phyloP scores from a whole-genome alignment of 2,329 filamentous ascomycete species.

The Xylaria sp. region DNA sequence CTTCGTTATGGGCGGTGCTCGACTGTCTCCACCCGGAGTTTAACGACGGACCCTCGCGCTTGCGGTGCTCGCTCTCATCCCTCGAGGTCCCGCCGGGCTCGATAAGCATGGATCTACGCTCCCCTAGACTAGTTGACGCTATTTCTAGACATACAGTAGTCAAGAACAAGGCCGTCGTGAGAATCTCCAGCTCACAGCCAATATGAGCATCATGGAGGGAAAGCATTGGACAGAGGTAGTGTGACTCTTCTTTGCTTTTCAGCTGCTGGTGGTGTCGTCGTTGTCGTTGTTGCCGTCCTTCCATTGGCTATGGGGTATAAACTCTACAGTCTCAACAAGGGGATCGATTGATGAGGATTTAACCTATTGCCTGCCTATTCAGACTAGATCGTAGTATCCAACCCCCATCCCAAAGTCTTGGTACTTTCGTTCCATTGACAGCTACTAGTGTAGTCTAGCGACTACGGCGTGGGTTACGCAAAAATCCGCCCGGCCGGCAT shows the following conservation, averaged over 20 bases:
- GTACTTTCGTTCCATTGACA: slow-evolving; percentile 15
- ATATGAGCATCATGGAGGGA: background rate
- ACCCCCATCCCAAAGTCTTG: slow-evolving; percentile 17
- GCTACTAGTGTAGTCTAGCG: too few species aligned
- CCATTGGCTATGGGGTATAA: background rate
- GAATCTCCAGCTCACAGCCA: background rate
- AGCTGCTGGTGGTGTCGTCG: background rate
- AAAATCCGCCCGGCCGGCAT: slow-evolving; percentile 23
- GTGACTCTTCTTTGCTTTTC: slow-evolving; percentile 4
- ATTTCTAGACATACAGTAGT: background rate
- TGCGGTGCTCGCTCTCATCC: slow-evolving; percentile 5
- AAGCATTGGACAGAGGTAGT: background rate
- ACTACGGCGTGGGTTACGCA: slow-evolving; percentile 10
- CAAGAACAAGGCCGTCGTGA: background rate
- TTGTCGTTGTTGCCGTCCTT: background rate
- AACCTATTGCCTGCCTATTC: slow-evolving; percentile 20
- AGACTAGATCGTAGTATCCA: background rate
- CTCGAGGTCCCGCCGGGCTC: slow-evolving; percentile 3
- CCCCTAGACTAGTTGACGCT: background rate
- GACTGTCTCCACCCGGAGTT: slow-evolving; percentile 16
- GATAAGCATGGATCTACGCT: slow-evolving; percentile 19
- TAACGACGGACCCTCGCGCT: slow-evolving; percentile 14
- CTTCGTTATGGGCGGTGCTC: slow-evolving; percentile 22
- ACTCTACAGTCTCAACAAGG: background rate
- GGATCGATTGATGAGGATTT: background rate